These are phyloP conservation scores for Paraconiothyrium sp. DNA, from an alignment of 2,329 filamentous ascomycete species.

Conservation along the genomic window DNA sequence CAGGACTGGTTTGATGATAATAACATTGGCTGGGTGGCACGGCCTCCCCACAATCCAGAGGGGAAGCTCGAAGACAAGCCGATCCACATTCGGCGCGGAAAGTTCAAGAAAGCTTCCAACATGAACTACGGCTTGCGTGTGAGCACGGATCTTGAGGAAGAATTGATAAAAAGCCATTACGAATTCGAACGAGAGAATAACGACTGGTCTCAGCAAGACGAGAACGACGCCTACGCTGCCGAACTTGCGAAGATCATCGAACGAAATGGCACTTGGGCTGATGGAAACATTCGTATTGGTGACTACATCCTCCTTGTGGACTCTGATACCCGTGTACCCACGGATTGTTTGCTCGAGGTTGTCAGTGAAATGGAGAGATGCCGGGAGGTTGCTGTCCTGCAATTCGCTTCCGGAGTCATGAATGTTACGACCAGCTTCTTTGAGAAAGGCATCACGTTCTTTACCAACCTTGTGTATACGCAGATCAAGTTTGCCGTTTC, in stretches of 20 bases:
- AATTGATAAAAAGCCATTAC: slow-evolving; percentile 52
- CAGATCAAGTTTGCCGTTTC: slow-evolving; percentile 76
- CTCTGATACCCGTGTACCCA: slow-evolving; percentile 57
- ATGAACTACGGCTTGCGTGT: slow-evolving; percentile 77
- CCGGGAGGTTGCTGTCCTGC: slow-evolving; percentile 78
- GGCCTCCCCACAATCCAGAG: slow-evolving; percentile 54
- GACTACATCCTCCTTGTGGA: slow-evolving; percentile 79
- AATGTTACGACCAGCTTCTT: slow-evolving; percentile 77
- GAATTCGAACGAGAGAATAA: slow-evolving; percentile 21
- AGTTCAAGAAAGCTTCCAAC: slow-evolving; percentile 67
- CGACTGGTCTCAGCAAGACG: slow-evolving; percentile 45
- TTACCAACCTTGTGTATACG: slow-evolving; percentile 80
- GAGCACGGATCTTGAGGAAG: slow-evolving; percentile 69
- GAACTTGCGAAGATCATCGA: slow-evolving; percentile 70
- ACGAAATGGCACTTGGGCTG: slow-evolving; percentile 73
- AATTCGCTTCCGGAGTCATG: slow-evolving; percentile 78
- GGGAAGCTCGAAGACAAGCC: slow-evolving; percentile 26
- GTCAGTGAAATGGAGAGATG: slow-evolving; percentile 85
- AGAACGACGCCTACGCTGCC: slow-evolving; percentile 43
- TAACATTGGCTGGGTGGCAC: slow-evolving; percentile 60
- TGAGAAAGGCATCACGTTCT: slow-evolving; percentile 80
- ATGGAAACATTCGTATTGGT: slow-evolving; percentile 85
- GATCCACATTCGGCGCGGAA: slow-evolving; percentile 42
- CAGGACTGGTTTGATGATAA: slow-evolving; percentile 62
- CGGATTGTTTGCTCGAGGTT: slow-evolving; percentile 80